Evolutionary conservation across 768 basidiomycete species (phyloP), one percentile per base, ranked within the genome.

Genomic region (Postia placenta): DNA sequence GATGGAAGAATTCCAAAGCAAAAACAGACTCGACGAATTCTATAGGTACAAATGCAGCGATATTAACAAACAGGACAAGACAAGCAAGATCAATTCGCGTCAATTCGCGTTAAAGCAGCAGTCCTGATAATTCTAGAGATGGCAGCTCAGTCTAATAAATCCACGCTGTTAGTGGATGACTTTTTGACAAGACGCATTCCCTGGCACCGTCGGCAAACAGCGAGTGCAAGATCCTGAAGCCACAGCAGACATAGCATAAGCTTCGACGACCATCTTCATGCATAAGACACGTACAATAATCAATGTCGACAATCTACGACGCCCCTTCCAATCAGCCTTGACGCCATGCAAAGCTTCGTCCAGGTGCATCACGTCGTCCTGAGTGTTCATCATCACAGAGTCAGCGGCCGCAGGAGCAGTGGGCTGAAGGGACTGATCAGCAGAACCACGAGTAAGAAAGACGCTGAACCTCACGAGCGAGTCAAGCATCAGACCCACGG

Each of bases 141-240:
- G n/a, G n/a, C n/a, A 15, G 38, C 15, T 40, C 38, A n/a, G 17
- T 15, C 38, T 6, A 40, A 17, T 23, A 33, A 33, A 33, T 33
- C 30, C 9, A 15, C 15, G 9, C 15, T 33, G 9, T 7, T 33
- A 33, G 30, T 7, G 15, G 30, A 15, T 15, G n/a, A 33, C 15
- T 33, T 15, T 33, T 33, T 33, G 9, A 15, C 9, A 7, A 15
- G 9, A 33, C 30, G 30, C 7, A 33, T 7, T 7, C 30, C 30
- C 15, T 42, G 41, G 24, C 24, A 42, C 11, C 24, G 41, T 14
- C 41, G 41, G 24, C 20, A 23, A 11, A 42, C 41, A 42, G 41
- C 41, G 23, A 42, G 24, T 5, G 41, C 41, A 42, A 42, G 41
- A 42, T 42, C 41, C 41, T 42, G 23, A 42, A 17, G 22, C n/a